Evolutionary conservation across 2,329 filamentous ascomycete genomes (phyloP), one percentile per base, ranked within the genome.

Genomic region (Fusarium illudens): DNA sequence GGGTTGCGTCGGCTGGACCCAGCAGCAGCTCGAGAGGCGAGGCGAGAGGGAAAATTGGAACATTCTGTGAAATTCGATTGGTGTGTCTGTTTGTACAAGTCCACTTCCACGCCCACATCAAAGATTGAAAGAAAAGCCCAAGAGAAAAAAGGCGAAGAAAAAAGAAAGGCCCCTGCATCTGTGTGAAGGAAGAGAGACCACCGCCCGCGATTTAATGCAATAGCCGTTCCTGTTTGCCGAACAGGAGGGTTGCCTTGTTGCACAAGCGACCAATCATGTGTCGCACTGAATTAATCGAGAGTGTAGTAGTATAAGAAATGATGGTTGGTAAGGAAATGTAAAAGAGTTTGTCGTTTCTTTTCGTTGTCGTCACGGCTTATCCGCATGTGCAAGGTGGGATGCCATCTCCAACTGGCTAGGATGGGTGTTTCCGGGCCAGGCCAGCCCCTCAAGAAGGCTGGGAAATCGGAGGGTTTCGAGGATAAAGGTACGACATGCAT

Each of bases 31-130:
- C 62, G 70, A 64, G 25, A 27, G 25, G 25, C 8, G 25, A 46
- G 42, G 42, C 42, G 42, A 46, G n/a, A 46, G 22, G 15, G 42
- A 46, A 46, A 51, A 56, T 60, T 64, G 63, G 50, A 51, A 51
- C 49, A 60, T 61, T 65, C 29, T 69, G 64, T 71, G 67, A 62
- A 68, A 66, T 76, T 73, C 71, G 66, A 76, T 75, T 76, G 72
- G 63, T 74, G 72, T 66, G 63, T 65, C 53, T 71, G 60, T 62
- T 70, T 70, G 59, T 73, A 73, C 66, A 73, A 74, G 55, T 71
- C 71, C 71, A 72, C 71, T 72, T 58, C 39, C 64, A 60, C 66
- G 54, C 67, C 71, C 71, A 73, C 71, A 68, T 60, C 56, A 63
- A 54, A 53, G 29, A 48, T 51, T 49, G 42, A 46, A 46, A 34